Percentiles rank a stretch among this genome's conserved stretches.
Evolutionary conservation across 257 asterid genomes (phyloP).

Genomic region (Nicotiana tomentosiformis): DNA sequence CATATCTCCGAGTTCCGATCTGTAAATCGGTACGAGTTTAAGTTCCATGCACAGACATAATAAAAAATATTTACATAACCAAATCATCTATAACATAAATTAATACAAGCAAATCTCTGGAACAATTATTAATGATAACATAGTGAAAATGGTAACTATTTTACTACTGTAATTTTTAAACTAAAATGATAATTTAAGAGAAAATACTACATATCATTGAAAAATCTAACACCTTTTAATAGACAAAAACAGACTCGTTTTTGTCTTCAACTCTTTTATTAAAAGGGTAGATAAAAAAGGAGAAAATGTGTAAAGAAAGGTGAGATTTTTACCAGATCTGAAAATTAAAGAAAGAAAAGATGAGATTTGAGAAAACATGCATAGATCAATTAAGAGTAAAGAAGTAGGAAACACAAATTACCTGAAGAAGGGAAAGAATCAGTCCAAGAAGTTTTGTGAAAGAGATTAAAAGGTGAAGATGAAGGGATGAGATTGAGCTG

Average conservation of each 20-base stretch:
- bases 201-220: too few species aligned
- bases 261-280: neutral
- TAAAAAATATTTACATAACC: neutral
- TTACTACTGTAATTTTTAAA: too few species aligned
- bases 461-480: constrained; percentile 18
- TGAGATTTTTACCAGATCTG: constrained; percentile 12
- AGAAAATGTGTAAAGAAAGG: neutral
- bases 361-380: neutral
- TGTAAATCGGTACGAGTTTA: constrained; percentile 13
- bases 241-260: neutral
- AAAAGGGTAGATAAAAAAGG: neutral
- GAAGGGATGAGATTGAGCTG: constrained; percentile 41
- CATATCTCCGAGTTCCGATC: constrained; percentile 34
- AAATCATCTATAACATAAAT: neutral
- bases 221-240: neutral
- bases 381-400: neutral
- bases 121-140: too few species aligned
- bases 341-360: neutral
- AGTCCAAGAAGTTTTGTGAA: constrained; percentile 36
- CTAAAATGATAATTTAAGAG: neutral
- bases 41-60: neutral
- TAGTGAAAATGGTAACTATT: neutral
- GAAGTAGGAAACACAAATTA: constrained; percentile 8
- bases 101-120: too few species aligned
- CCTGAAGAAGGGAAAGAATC: constrained; percentile 47